Conservation (phyloP, 2,329 filamentous ascomycete genomes). For the Colletotrichum sojae region DNA sequence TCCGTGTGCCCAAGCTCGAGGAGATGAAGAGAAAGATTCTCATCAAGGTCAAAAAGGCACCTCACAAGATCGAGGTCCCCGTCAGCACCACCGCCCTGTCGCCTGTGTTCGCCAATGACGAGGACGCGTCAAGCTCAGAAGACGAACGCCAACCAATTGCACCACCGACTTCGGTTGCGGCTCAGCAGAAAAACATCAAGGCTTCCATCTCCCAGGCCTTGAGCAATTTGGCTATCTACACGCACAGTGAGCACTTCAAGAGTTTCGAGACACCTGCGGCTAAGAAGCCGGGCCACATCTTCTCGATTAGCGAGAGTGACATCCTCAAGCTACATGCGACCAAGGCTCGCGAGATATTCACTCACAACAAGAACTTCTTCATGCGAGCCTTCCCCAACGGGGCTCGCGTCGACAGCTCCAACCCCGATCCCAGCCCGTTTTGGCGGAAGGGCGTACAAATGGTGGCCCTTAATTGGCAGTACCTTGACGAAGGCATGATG, state of each 20-base stretch:
- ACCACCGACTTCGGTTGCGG: slow-evolving; percentile 1
- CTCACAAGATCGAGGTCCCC: slow-evolving; percentile 50
- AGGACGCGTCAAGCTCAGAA: slow-evolving; percentile 59
- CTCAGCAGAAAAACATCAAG: slow-evolving; percentile 65
- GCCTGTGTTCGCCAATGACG: slow-evolving; percentile 50
- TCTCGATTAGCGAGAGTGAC: slow-evolving; percentile 87
- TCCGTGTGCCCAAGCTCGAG: slow-evolving; percentile 77
- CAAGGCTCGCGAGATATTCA: slow-evolving; percentile 81
- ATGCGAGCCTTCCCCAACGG: slow-evolving; percentile 94
- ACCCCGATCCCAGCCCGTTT: slow-evolving; percentile 91
- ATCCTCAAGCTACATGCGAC: slow-evolving; percentile 74
- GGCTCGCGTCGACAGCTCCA: slow-evolving; percentile 86
- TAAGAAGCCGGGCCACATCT: slow-evolving; percentile 78
- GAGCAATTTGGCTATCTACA: slow-evolving; percentile 85
- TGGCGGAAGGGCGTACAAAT: slow-evolving; percentile 98
- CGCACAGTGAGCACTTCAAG: slow-evolving; percentile 85
- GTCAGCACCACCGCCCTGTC: slow-evolving; percentile 52
- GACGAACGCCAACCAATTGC: slow-evolving; percentile 53
- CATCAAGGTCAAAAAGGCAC: slow-evolving; percentile 81
- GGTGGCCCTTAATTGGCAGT: slow-evolving; percentile 98
- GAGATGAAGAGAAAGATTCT: slow-evolving; percentile 85
- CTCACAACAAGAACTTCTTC: slow-evolving; percentile 88
- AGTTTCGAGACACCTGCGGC: slow-evolving; percentile 76
- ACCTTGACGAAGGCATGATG: slow-evolving; percentile 93
- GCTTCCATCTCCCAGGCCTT: slow-evolving; percentile 78